Evolutionary conservation across 228 moss, liverwort and hornwort species (phyloP).

Genomic region (Sphagnum magellanicum): DNA sequence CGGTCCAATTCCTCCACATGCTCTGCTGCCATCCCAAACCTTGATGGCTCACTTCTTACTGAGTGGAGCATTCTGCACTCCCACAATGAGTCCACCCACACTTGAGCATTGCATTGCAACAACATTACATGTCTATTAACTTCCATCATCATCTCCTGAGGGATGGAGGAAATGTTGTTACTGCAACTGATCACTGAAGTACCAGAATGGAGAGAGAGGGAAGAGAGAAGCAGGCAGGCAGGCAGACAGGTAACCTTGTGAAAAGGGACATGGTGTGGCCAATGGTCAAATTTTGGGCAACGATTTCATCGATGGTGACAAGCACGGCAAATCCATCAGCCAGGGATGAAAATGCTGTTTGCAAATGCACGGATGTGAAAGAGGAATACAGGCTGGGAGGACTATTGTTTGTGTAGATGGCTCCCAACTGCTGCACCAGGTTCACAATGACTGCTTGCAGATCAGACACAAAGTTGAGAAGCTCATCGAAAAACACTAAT

Average conservation of each 20-base stretch:
- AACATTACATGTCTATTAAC: too few relatives aligned
- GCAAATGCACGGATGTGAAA: slow-evolving; percentile 65
- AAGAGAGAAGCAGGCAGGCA: background rate
- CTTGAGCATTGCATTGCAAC: too few relatives aligned
- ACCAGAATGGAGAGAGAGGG: background rate
- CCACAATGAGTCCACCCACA: background rate
- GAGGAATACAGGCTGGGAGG: slow-evolving; percentile 34
- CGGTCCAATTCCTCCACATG: slow-evolving; percentile 79
- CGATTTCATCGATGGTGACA: slow-evolving; percentile 74
- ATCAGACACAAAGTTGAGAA: slow-evolving; percentile 50
- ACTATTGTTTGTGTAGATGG: slow-evolving; percentile 60
- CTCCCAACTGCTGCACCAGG: slow-evolving; percentile 74
- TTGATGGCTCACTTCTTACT: slow-evolving; percentile 71
- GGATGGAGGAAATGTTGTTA: too few relatives aligned
- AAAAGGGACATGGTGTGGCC: slow-evolving; percentile 87
- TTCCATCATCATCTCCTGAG: too few relatives aligned
- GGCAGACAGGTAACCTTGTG: slow-evolving; percentile 40
- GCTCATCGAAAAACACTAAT: slow-evolving; percentile 60
- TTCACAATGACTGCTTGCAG: slow-evolving; percentile 65
- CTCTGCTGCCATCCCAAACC: slow-evolving; percentile 60
- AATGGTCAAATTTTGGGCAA: slow-evolving; percentile 73
- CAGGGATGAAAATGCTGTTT: slow-evolving; percentile 58
- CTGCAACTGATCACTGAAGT: too few relatives aligned
- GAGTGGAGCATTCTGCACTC: slow-evolving; percentile 82
- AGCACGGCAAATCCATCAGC: slow-evolving; percentile 70